Base-by-base conservation (phyloP, 257 asterid species). In the Lantana camara region DNA sequence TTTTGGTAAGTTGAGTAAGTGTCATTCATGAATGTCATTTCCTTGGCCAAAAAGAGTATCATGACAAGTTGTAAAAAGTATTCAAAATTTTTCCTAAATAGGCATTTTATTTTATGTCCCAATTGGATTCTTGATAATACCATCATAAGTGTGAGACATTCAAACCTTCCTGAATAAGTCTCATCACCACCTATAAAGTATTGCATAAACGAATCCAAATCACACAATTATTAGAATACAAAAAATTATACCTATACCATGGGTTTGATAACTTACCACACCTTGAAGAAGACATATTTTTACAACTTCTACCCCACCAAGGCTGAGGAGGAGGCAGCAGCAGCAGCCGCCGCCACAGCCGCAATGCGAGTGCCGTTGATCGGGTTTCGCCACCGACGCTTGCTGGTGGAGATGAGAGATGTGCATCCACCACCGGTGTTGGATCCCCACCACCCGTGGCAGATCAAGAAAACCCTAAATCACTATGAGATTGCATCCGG, bases 401-500 rank as follows among this genome's bases (percentile, higher is more conserved):
- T 21, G 35, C 64, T 86, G 46, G 67, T 84, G 30, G 91, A 87
- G 72, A 76, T 82, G 1, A 48, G 80, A 7, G 87, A 80, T 16
- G 14, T 78, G 13, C 42, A 61, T 13, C 77, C 82, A 0, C 58
- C 82, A 0, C 80, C 91, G 0, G 4, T 11, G 24, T 1, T 57
- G 0, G 78, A 84, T 15, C 72, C 53, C 1, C 51, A 42, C 4
- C 37, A 77, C 23, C 91, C 95, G 0, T 84, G 95, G 89, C 64
- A 64, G 57, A 80, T 85, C 40, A 71, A 58, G 75, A 86, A 86
- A 38, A 46, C 22, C 9, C 51, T 83, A n/a, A 72, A 50, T 5
- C 77, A 68, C 20, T 66, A 24, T 0, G 95, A 86, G 49, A 41
- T 59, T 0, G 50, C 47, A 4, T 40, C 81, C 0, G 77, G 80